These are phyloP conservation scores for Stephanocyclus meneghinianus DNA, from an alignment of 352 stramenopile species.

Conservation along the genomic window DNA sequence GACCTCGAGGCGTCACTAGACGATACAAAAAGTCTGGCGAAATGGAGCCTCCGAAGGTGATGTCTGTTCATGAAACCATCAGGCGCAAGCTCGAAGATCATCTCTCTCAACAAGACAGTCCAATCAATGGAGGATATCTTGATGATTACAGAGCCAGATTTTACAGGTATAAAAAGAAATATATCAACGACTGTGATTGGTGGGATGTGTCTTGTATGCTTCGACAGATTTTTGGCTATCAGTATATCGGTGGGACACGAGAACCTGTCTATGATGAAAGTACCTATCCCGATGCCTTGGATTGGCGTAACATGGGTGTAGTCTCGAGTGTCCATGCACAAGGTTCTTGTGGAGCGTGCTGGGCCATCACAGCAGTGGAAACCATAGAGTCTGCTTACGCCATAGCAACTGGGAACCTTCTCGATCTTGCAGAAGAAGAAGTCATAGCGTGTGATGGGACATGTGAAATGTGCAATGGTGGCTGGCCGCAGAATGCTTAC, in stretches of 20 bases:
- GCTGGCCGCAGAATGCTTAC: constrained; percentile 88
- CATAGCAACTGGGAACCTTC: constrained; percentile 81
- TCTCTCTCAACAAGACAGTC: constrained; percentile 14
- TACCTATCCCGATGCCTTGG: constrained; percentile 63
- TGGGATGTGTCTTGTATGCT: constrained; percentile 71
- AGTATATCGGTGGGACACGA: constrained; percentile 52
- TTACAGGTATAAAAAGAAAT: constrained; percentile 47
- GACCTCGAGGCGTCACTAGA: background rate
- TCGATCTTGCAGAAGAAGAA: constrained; percentile 89
- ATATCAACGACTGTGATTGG: constrained; percentile 42
- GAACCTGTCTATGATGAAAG: constrained; percentile 71
- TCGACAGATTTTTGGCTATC: constrained; percentile 57
- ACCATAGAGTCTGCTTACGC: constrained; percentile 89
- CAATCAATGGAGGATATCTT: constrained; percentile 11
- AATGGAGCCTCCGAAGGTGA: constrained; percentile 1
- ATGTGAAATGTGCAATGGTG: constrained; percentile 87
- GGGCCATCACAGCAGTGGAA: constrained; percentile 91
- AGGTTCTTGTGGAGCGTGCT: constrained; percentile 92
- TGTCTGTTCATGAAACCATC: constrained; percentile 27
- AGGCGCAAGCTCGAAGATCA: constrained; percentile 40
- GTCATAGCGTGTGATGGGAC: constrained; percentile 89
- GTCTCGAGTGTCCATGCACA: constrained; percentile 93
- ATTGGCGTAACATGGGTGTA: constrained; percentile 83
- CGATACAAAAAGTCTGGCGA: constrained; percentile 12
- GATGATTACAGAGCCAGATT: constrained; percentile 27